Evolutionary conservation across 257 asterid species (phyloP), one percentile per base, ranked within the genome.

Genomic region (Solanum arcanum): DNA sequence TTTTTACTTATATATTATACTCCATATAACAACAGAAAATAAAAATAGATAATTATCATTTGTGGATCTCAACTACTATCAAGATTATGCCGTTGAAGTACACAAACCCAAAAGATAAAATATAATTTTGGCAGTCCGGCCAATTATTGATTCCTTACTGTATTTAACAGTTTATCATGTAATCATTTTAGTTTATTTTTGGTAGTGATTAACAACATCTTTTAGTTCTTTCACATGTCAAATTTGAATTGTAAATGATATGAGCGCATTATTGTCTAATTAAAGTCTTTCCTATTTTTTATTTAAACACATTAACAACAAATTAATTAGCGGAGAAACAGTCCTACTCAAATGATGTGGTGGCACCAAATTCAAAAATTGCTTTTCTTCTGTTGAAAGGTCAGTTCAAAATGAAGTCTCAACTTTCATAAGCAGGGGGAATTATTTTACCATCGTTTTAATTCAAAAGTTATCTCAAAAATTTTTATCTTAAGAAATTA

Each of bases 391-490:
- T 83, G 90, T 88, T 90, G 90, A 73, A 85, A 83, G 81, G 92
- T 90, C 91, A 56, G 88, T 89, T 90, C 91, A 90, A 89, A 89
- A 64, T 89, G 70, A 87, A 89, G 68, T 83, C 86, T 89, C 89
- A 89, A 68, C 91, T 87, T 75, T 87, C 66, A 59, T 27, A 47
- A 46, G 66, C 16, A 23, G 44, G 25, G n/a, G 52, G 31, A 20
- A 11, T 74, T 72, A 16, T 70, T 62, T 62, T 62, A n/a, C 70
- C 13, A 12, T 62, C 29, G 8, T 62, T 62, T 62, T 62, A 62
- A 11, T 62, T 62, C 70, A 23, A n/a, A 62, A 62, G 0, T 62
- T 10, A 62, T 9, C 29, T 60, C 31, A 62, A 62, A 20, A 60
- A 10, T 23, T 60, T 12, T 10, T n/a, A 10, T 62, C n/a, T 62